A percentile compares a stretch with the other conserved stretches of the same genome.
phyloP scores from a whole-genome alignment of 1,139 yeast genomes.

The Scheffersomyces titani region DNA sequence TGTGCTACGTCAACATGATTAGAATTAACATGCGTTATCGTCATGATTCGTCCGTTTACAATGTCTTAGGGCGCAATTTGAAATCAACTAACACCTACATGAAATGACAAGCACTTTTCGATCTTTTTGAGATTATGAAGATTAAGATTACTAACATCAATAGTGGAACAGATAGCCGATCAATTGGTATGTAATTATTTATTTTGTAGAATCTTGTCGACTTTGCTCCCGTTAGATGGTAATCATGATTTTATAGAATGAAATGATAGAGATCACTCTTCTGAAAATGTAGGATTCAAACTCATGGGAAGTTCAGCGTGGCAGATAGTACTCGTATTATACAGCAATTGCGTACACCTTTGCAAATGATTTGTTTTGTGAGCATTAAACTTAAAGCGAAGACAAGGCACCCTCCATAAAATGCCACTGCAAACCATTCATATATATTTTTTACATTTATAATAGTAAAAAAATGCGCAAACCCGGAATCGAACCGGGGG shows the following conservation, averaged over 20 bases:
- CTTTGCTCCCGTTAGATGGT: too few relatives aligned
- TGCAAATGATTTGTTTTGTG: too few relatives aligned
- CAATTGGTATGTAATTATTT: neutral
- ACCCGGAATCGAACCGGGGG: conserved; percentile 14
- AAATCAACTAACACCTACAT: conserved; percentile 47
- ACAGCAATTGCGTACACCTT: too few relatives aligned
- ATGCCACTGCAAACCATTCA: neutral
- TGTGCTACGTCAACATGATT: conserved; percentile 12
- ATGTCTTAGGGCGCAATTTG: conserved; percentile 34
- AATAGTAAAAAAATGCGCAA: conserved; percentile 7
- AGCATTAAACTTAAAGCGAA: too few relatives aligned
- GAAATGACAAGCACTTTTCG: conserved; percentile 17
- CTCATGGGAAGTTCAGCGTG: too few relatives aligned
- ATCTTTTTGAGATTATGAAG: neutral
- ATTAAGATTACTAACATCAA: neutral
- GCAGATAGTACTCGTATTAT: too few relatives aligned
- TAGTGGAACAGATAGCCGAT: neutral
- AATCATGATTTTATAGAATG: too few relatives aligned
- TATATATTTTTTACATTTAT: too few relatives aligned
- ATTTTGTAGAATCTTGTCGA: neutral
- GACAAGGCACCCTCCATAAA: too few relatives aligned
- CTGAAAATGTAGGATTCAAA: too few relatives aligned
- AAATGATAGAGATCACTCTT: too few relatives aligned
- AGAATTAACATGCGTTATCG: conserved; percentile 42
- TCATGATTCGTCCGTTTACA: conserved; percentile 39